Evolutionary conservation across 2,329 filamentous ascomycete species (phyloP).

Genomic region (Fusarium ramigenum): DNA sequence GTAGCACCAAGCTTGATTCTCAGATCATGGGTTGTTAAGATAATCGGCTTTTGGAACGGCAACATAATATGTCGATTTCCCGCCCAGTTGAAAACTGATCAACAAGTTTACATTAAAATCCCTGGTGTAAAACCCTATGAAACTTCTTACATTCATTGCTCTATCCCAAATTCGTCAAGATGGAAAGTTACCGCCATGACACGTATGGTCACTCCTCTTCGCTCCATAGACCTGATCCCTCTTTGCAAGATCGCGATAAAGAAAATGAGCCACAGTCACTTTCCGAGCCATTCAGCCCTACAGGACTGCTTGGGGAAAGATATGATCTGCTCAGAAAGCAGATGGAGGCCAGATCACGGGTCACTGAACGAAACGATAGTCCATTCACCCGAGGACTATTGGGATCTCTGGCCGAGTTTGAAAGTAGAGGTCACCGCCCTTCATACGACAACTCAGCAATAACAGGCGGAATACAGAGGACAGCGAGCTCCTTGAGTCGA

Average conservation of each 20-base stretch:
- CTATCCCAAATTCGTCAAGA: rapidly evolving
- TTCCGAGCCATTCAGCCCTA: neutral
- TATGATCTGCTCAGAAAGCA: neutral
- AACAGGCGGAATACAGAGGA: neutral
- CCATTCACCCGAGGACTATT: neutral
- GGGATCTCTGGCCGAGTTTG: neutral
- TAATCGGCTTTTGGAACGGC: rapidly evolving
- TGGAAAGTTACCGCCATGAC: neutral
- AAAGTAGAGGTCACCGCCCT: neutral
- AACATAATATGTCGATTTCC: neutral
- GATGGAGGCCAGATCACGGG: neutral
- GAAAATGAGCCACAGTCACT: neutral
- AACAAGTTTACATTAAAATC: rapidly evolving
- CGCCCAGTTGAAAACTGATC: rapidly evolving
- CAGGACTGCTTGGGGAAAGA: neutral
- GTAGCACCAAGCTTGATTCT: rapidly evolving
- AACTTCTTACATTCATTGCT: rapidly evolving
- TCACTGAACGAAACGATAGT: rapidly evolving
- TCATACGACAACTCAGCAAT: rapidly evolving
- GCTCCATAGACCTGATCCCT: rapidly evolving
- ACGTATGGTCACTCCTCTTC: rapidly evolving
- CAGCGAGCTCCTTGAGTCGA: neutral
- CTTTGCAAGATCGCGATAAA: rapidly evolving
- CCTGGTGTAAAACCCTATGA: neutral
- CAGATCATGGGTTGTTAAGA: neutral